Conservation (phyloP, 2,329 filamentous ascomycete genomes). For the Botrytis aclada region DNA sequence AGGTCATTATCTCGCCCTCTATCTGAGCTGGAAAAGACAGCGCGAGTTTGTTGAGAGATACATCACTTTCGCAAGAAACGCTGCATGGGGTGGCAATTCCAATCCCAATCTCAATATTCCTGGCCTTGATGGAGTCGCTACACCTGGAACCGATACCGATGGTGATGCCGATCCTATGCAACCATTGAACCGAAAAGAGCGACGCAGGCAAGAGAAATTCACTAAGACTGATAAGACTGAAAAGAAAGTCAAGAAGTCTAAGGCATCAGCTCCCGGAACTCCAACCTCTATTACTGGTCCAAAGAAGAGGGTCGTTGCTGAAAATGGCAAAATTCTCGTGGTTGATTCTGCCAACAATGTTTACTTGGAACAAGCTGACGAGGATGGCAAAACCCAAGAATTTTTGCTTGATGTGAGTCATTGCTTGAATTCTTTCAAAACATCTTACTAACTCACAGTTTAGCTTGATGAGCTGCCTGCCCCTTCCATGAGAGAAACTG, state of each 20-base stretch:
- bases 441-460: not conserved
- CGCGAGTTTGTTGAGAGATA: slow-evolving; percentile 88
- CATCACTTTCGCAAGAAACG: slow-evolving; percentile 81
- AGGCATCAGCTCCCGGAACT: slow-evolving; percentile 40
- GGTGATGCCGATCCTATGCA: slow-evolving; percentile 48
- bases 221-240: slow-evolving; percentile 65
- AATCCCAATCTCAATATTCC: slow-evolving; percentile 68
- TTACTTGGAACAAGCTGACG: slow-evolving; percentile 87
- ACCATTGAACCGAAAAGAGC: slow-evolving; percentile 78
- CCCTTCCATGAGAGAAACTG: slow-evolving; percentile 78
- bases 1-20: slow-evolving; percentile 81
- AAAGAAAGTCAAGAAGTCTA: slow-evolving; percentile 54
- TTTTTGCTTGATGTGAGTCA: slow-evolving; percentile 80
- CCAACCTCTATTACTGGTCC: slow-evolving; percentile 60
- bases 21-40: slow-evolving; percentile 86
- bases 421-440: not conserved
- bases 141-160: slow-evolving; percentile 45
- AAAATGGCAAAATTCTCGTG: slow-evolving; percentile 93
- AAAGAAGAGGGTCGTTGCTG: slow-evolving; percentile 83
- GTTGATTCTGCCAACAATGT: slow-evolving; percentile 92
- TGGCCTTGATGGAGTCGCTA: slow-evolving; percentile 53
- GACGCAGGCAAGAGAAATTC: slow-evolving; percentile 84
- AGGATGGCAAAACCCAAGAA: slow-evolving; percentile 78
- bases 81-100: slow-evolving; percentile 74
- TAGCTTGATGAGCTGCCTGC: slow-evolving; percentile 74